phyloP scores from a whole-genome alignment of 1,139 yeast genomes.

The Suzukiozyma palmioleophila region DNA sequence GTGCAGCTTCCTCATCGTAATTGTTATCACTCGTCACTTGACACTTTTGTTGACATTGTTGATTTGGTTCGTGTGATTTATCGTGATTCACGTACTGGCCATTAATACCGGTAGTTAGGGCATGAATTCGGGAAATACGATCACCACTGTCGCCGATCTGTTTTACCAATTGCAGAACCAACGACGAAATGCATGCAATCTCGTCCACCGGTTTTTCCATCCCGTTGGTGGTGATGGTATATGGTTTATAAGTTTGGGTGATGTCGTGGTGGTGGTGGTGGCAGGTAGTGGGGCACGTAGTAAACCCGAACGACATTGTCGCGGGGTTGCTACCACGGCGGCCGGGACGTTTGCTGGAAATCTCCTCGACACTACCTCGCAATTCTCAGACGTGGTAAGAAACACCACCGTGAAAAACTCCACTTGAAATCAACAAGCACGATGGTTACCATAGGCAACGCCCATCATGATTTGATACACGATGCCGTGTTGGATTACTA shows the following conservation, averaged over 20 bases:
- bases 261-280: too few species aligned
- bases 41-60: background rate
- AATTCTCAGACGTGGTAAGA: too few species aligned
- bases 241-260: background rate
- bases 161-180: conserved; percentile 18
- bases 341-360: too few species aligned
- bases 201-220: conserved; percentile 24
- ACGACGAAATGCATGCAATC: conserved; percentile 16
- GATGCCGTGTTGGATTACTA: conserved; percentile 96
- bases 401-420: background rate
- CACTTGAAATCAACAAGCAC: conserved; percentile 6
- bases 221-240: background rate
- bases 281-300: too few species aligned
- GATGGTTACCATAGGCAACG: conserved; percentile 74
- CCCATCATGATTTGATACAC: conserved; percentile 87
- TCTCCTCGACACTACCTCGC: too few species aligned
- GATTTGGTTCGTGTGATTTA: background rate
- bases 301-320: too few species aligned
- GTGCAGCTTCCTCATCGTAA: conserved; percentile 4
- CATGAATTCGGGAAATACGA: conserved; percentile 18
- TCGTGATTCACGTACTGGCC: background rate
- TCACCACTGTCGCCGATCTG: conserved; percentile 20
- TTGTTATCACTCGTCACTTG: background rate
- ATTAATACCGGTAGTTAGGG: conserved; percentile 11
- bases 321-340: too few species aligned